Percentiles rank a stretch among this genome's conserved stretches.
phyloP scores from a whole-genome alignment of 2,329 filamentous ascomycete species.

The Hortaea werneckii region DNA sequence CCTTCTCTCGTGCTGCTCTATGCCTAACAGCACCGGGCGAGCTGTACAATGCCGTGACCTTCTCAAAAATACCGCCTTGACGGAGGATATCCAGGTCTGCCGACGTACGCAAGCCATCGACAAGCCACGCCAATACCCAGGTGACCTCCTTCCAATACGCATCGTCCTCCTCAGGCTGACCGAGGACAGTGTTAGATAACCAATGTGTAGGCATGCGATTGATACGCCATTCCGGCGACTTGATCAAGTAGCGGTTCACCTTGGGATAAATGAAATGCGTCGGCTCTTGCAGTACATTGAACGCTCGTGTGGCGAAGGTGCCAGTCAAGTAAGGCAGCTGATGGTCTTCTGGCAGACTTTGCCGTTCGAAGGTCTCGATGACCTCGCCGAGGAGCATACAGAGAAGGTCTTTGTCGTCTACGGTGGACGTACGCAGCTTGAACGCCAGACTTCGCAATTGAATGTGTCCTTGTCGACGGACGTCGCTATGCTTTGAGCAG shows the following conservation, averaged over 20 bases:
- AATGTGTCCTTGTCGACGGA: conserved; percentile 66
- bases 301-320: conserved; percentile 62
- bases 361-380: conserved; percentile 53
- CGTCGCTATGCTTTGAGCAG: conserved; percentile 61
- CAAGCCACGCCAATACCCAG: conserved; percentile 64
- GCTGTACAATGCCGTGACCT: conserved; percentile 57
- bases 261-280: conserved; percentile 78
- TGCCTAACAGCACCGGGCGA: conserved; percentile 55
- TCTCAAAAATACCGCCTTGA: conserved; percentile 60
- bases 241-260: conserved; percentile 72
- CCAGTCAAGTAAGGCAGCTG: conserved; percentile 60
- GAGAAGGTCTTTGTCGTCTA: conserved; percentile 66
- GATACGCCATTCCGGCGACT: conserved; percentile 62
- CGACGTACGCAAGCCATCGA: conserved; percentile 53
- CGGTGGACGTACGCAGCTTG: conserved; percentile 50
- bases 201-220: conserved; percentile 47
- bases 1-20: conserved; percentile 41
- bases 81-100: conserved; percentile 52
- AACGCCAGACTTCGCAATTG: conserved; percentile 55
- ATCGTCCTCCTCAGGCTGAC: conserved; percentile 62
- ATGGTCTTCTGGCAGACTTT: conserved; percentile 35
- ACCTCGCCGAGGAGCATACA: conserved; percentile 74
- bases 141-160: conserved; percentile 60
- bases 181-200: conserved; percentile 62
- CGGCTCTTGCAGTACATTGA: conserved; percentile 64